A percentile compares a stretch with the other conserved stretches of the same genome.
These are phyloP conservation scores for Ustilago tritici DNA, from an alignment of 1,284 basidiomycete species.

Conservation along the genomic window DNA sequence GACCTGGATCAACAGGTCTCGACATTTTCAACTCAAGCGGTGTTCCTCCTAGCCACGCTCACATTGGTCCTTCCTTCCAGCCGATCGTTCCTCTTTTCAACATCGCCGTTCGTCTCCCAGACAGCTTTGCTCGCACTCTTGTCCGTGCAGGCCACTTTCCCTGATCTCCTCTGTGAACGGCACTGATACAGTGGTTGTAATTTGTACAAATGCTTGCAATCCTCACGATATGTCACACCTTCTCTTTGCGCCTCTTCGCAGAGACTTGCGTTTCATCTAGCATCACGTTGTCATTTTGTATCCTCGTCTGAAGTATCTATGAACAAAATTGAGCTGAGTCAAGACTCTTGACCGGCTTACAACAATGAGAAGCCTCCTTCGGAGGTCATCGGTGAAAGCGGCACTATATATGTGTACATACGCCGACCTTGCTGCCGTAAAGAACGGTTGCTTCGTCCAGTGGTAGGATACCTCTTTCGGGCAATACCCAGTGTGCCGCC, in stretches of 20 bases:
- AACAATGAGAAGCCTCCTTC: too few relatives aligned
- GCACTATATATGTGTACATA: background rate
- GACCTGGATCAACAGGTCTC: constrained; percentile 19
- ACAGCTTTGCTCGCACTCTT: constrained; percentile 26
- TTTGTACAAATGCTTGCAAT: background rate
- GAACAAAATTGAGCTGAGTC: too few relatives aligned
- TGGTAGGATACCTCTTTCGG: constrained; percentile 56
- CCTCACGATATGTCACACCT: background rate
- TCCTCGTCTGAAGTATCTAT: too few relatives aligned
- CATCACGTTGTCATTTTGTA: too few relatives aligned
- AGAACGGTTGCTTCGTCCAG: constrained; percentile 49
- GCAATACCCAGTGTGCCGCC: constrained; percentile 31
- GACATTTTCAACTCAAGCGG: constrained; percentile 35
- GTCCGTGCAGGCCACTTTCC: constrained; percentile 26
- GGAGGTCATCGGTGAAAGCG: background rate
- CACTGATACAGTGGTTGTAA: background rate
- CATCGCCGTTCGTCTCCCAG: constrained; percentile 23
- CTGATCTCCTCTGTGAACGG: background rate
- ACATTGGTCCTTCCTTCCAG: constrained; percentile 20
- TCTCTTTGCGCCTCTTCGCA: background rate
- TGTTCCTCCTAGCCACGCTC: constrained; percentile 35
- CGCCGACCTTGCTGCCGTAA: background rate
- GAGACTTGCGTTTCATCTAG: too few relatives aligned
- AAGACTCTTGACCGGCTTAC: too few relatives aligned
- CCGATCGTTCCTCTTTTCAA: constrained; percentile 29